Evolutionary conservation across 306 rosid species (phyloP), one percentile per base, ranked within the genome.

Genomic region (Purshia tridentata): DNA sequence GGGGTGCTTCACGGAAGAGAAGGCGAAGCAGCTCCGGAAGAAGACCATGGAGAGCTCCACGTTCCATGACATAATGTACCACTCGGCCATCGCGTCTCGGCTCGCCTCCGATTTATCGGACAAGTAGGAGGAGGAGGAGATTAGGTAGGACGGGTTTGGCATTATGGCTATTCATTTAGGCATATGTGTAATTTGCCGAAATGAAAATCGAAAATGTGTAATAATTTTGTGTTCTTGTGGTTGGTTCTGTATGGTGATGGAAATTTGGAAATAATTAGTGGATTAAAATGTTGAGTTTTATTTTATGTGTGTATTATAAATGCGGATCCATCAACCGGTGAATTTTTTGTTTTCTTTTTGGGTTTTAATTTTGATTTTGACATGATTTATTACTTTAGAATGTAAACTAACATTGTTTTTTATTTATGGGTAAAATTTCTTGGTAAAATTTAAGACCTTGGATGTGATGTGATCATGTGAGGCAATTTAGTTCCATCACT

Each of bases 31-130:
- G 39, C 91, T 90, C 15, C 80, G 96, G 61, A 82, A 45, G 86
- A 88, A 88, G 83, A 90, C 84, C 11, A 2, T 41, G 46, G 96
- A 86, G 79, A 84, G 75, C 78, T 84, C 89, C 48, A 73, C 88
- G n/a, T 90, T 88, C 66, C 96, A 90, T 52, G 96, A 90, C 50
- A 66, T 83, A 15, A 90, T 90, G 96, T 90, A 90, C 78, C 92
- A 90, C 79, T 90, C 92, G 16, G 86, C 91, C 0, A 90, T 90
- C 42, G 96, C 96, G 3, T 88, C 92, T n/a, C 88, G 93, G 35
- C 89, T 90, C 35, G 93, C 93, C 1, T 82, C 86, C 19, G 89
- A 90, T 70, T 47, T 78, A 61, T 70, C 86, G 29, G 75, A 78
- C 47, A 23, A 62, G 57, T 22, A 54, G 41, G 73, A 84, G 41